These are phyloP conservation scores for Neonectria sp. DNA, from an alignment of 2,329 filamentous ascomycete species.

Conservation along the genomic window DNA sequence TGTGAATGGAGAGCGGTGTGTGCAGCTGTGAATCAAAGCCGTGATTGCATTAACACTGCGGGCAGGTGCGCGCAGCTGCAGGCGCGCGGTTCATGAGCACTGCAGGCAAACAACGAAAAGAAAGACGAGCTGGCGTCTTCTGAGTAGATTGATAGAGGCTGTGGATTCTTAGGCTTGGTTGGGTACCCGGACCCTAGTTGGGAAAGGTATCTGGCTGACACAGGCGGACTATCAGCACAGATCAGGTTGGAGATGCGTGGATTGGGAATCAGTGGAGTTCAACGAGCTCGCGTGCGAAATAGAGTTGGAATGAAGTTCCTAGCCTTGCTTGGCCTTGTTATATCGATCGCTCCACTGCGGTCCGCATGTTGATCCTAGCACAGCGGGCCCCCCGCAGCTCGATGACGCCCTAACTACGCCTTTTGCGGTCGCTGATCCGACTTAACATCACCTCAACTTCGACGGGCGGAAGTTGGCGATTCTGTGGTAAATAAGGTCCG, in stretches of 20 bases:
- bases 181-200: background rate
- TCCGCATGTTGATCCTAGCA: background rate
- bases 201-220: background rate
- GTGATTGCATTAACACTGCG: background rate
- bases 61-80: background rate
- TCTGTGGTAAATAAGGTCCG: background rate
- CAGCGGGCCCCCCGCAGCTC: background rate
- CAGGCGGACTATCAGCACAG: background rate
- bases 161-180: background rate
- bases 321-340: background rate
- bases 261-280: too few relatives aligned
- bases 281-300: too few relatives aligned
- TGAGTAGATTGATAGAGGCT: background rate
- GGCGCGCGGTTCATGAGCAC: background rate
- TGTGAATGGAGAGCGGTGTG: background rate
- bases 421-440: background rate
- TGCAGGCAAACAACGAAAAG: background rate
- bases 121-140: background rate
- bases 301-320: background rate
- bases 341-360: background rate
- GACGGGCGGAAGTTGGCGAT: background rate
- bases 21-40: background rate
- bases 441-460: background rate
- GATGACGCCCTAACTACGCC: background rate
- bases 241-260: background rate